Evolutionary conservation across 2,329 filamentous ascomycete genomes (phyloP), one percentile per base, ranked within the genome.

Genomic region (Xylaria arbuscula): DNA sequence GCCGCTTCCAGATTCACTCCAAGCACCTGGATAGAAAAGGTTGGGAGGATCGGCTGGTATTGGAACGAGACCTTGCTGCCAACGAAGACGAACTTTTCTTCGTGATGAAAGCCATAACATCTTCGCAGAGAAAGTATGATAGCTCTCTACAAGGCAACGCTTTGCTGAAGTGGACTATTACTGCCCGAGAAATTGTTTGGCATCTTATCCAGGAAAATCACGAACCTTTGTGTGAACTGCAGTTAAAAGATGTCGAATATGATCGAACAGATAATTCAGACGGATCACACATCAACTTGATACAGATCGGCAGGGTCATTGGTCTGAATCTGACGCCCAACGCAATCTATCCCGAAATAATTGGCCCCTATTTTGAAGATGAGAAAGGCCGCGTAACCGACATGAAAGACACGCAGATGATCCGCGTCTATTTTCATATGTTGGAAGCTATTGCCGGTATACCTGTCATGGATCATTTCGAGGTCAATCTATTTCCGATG

Each of bases 51-150:
- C 89, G 94, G 40, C 85, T 98, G 67, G 83, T 90, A n/a, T 86
- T 99, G 51, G 96, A 99, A 77, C 91, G 92, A 60, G 96, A 99
- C 77, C 84, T 99, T 59, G 89, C 93, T 10, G 89, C 89, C 22
- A 98, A 93, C 76, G 96, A 98, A 79, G 96, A 99, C 76, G 97
- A 99, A 80, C 82, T 99, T 9, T 99, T 99, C 85, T 99, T 99
- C 82, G 92, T 99, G 84, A 98, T 99, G 96, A 98, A 99, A 76
- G 97, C 96, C 47, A 99, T 99, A 78, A 99, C 96, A 1, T 97
- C 94, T 2, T 97, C 95, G 5, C 96, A 99, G 80, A 87, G 94
- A 68, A 96, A 94, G 78, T 90, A 89, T 71, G 93, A 97, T 68
- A 88, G 87, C 55, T 85, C 89, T 58, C 88, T 89, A 7, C 88